Evolutionary conservation across 2,329 filamentous ascomycete genomes (phyloP), one percentile per base, ranked within the genome.

Genomic region (Penicillium sp.): DNA sequence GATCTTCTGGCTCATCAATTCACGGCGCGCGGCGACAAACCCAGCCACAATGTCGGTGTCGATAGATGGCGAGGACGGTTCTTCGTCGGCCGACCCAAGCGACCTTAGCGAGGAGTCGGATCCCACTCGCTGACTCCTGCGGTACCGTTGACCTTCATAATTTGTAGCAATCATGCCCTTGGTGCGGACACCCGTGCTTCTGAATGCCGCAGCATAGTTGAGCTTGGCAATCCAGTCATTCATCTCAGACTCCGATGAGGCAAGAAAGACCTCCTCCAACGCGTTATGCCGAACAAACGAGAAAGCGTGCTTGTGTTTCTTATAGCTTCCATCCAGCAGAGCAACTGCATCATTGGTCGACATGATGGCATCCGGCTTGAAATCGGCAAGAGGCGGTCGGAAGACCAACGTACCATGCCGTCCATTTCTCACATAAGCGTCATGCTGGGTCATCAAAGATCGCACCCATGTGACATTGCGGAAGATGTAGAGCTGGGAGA

Each of bases 401-500:
- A 97, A 98, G 8, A 90, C 85, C 37, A 95, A 83, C 0, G 91
- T 88, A 42, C 83, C 83, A 1, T 83, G 84, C 51, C 89, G 81
- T 2, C 87, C 89, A 46, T 86, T 82, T 66, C 87, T 93, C 59
- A 89, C 78, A 62, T 95, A 89, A 10, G 79, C 77, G 40, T 95
- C 90, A 65, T 92, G 86, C 66, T 98, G 93, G 55, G 88, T 81
- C 75, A 97, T 90, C 56, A 98, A 72, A 50, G 81, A 87, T 70
- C 95, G 97, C 29, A 95, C 84, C 92, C 93, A 98, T 18, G 84
- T 79, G 4, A 89, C 87, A 66, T 97, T 96, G 50, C 89, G 86
- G 75, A 97, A 98, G 69, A 98, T 89, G 69, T 96, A 98, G 6
- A 98, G 80, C 64, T 96, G 92, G 5, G 93, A 95, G n/a, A 92